Conservation (phyloP, 306 rosid species). For the Quercus parvula region DNA sequence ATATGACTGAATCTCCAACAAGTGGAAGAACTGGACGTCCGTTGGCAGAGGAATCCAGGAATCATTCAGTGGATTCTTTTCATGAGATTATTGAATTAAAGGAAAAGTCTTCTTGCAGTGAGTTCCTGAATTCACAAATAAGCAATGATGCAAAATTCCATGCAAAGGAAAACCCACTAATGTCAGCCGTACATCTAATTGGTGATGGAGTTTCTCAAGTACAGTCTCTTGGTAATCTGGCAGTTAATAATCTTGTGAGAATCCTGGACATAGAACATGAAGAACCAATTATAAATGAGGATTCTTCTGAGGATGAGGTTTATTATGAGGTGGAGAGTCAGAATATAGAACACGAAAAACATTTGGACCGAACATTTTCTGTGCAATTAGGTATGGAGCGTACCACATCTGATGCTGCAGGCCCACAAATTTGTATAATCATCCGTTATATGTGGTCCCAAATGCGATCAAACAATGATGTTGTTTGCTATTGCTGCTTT, state of each 20-base stretch:
- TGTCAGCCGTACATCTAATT: slow-evolving; percentile 80
- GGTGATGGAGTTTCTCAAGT: slow-evolving; percentile 98
- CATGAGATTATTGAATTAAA: slow-evolving; percentile 60
- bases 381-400: slow-evolving; percentile 63
- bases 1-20: slow-evolving; percentile 45
- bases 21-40: slow-evolving; percentile 42
- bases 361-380: slow-evolving; percentile 70
- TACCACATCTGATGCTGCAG: slow-evolving; percentile 53
- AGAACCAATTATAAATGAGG: slow-evolving; percentile 52
- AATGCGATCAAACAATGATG: slow-evolving; percentile 91
- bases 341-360: slow-evolving; percentile 24
- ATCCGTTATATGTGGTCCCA: slow-evolving; percentile 82
- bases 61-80: slow-evolving; percentile 40
- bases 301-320: slow-evolving; percentile 47
- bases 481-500: slow-evolving; percentile 91
- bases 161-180: slow-evolving; percentile 67
- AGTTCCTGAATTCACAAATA: slow-evolving; percentile 41
- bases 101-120: too few relatives aligned
- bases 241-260: slow-evolving; percentile 79
- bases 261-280: slow-evolving; percentile 73
- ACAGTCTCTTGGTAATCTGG: slow-evolving; percentile 91
- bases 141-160: slow-evolving; percentile 41
- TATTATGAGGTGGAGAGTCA: slow-evolving; percentile 90
- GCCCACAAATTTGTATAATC: slow-evolving; percentile 85
- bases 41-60: slow-evolving; percentile 43